Conservation (phyloP, 306 rosid species). For the Abrus pulchellus region DNA sequence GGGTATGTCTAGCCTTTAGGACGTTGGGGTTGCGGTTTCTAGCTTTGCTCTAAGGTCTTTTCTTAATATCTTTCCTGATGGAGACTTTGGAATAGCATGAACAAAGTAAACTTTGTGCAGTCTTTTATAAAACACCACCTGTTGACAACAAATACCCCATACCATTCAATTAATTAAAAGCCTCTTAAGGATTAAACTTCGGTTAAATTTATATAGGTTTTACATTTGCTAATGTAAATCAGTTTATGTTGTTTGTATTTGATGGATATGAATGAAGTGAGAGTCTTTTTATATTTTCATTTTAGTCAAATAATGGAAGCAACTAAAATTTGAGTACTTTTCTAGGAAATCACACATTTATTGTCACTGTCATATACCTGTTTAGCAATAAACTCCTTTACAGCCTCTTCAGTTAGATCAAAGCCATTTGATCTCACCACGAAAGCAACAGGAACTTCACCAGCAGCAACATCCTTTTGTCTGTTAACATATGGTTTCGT, state of each 20-base stretch:
- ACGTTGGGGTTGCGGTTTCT: conserved; percentile 36
- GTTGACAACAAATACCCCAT: conserved; percentile 44
- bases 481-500: conserved; percentile 50
- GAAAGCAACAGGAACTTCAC: conserved; percentile 94
- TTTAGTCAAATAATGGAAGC: not conserved
- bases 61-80: conserved; percentile 87
- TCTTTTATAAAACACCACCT: conserved; percentile 94
- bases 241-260: not conserved
- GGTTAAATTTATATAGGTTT: not conserved
- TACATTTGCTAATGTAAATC: not conserved
- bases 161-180: conserved; percentile 14
- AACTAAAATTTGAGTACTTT: not conserved
- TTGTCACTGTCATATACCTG: conserved; percentile 58
- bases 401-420: conserved; percentile 72
- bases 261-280: not conserved
- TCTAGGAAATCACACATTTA: not conserved
- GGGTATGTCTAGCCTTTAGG: conserved; percentile 21
- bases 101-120: conserved; percentile 77
- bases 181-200: not conserved
- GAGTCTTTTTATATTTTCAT: not conserved
- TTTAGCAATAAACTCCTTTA: conserved; percentile 78
- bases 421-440: conserved; percentile 70
- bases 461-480: conserved; percentile 81
- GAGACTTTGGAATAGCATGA: conserved; percentile 85
- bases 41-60: conserved; percentile 88